Percentiles rank a stretch among this genome's conserved stretches.
phyloP scores from a whole-genome alignment of 2,329 filamentous ascomycete species.

The Venturia pyrina region DNA sequence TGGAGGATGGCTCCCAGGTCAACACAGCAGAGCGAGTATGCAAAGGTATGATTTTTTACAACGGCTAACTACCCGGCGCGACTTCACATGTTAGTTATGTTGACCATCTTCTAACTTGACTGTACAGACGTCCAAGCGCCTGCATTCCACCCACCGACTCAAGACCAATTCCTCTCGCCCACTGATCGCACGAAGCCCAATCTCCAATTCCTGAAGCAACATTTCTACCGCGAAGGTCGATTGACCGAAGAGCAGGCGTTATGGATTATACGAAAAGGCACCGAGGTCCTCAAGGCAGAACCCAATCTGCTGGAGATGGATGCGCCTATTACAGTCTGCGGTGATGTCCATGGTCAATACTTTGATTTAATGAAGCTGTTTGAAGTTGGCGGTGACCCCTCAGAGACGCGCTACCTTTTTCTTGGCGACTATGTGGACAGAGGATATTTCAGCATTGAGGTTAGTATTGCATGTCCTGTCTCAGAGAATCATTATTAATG shows the following conservation, averaged over 20 bases:
- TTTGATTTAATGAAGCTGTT: slow-evolving; percentile 99
- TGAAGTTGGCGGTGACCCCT: slow-evolving; percentile 91
- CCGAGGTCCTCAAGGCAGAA: slow-evolving; percentile 77
- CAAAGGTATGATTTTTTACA: slow-evolving; percentile 60
- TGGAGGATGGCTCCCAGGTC: slow-evolving; percentile 95
- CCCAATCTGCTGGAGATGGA: slow-evolving; percentile 99
- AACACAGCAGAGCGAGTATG: slow-evolving; percentile 93
- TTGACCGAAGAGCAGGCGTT: slow-evolving; percentile 95
- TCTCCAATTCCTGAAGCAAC: slow-evolving; percentile 90
- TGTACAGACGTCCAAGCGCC: slow-evolving; percentile 87
- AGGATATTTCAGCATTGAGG: slow-evolving; percentile 97
- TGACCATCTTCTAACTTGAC: neutral
- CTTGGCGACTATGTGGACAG: slow-evolving; percentile 96
- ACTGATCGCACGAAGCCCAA: slow-evolving; percentile 81
- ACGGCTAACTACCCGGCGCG: neutral
- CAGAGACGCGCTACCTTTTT: slow-evolving; percentile 94
- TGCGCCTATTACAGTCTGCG: slow-evolving; percentile 95
- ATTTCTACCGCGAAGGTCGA: slow-evolving; percentile 95
- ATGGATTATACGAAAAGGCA: slow-evolving; percentile 85
- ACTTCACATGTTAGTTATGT: neutral
- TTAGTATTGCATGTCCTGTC: slow-evolving; percentile 22
- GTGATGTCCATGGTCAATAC: slow-evolving; percentile 97
- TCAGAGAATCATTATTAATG: slow-evolving; percentile 17
- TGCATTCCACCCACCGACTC: slow-evolving; percentile 81
- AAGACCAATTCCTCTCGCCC: slow-evolving; percentile 90